Evolutionary conservation across 2,329 filamentous ascomycete species (phyloP), one percentile per base, ranked within the genome.

Genomic region (Blumeriella jaapii): DNA sequence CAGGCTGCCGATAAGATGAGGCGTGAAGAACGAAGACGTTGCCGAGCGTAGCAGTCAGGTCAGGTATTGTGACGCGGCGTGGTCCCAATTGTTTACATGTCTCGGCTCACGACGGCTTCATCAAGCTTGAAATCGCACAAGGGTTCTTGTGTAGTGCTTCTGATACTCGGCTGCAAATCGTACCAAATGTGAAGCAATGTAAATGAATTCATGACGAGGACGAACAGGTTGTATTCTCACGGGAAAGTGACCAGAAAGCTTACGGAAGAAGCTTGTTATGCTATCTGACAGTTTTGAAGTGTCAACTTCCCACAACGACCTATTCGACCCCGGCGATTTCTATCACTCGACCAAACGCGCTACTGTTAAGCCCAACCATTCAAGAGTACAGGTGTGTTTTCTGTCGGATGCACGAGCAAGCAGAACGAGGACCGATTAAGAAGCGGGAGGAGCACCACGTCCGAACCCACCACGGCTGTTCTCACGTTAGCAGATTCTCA

Each of bases 391-490:
- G 35, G 48, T 40, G 47, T 45, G 46, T 53, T n/a, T 51, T 49
- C 49, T 57, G 50, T 56, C 52, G 46, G 42, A 54, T 53, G 50
- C 50, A 53, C 32, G 48, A 55, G 48, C 52, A 55, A 55, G 52
- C 48, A 46, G 44, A 48, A 47, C 37, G 38, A 49, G 47, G 50
- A 44, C 43, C 36, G 44, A 34, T 42, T 53, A 55, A 44, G 53
- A 51, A 38, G 58, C 27, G 32, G 74, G 77, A 53, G 74, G 67
- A 60, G 81, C 36, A 29, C 36, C 85, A 78, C 85, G 83, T 62
- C 85, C 86, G 62, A 81, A 82, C 59, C 82, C 83, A 71, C 82
- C 81, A 73, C 82, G 83, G 81, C 75, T 78, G 52, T 51, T 36
- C 42, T 36, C 31, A 29, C 37, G 57, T 67, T 56, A 66, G 59